Conservation (phyloP, 1,139 yeast species). For the Spencermartinsiella ligniputridi region DNA sequence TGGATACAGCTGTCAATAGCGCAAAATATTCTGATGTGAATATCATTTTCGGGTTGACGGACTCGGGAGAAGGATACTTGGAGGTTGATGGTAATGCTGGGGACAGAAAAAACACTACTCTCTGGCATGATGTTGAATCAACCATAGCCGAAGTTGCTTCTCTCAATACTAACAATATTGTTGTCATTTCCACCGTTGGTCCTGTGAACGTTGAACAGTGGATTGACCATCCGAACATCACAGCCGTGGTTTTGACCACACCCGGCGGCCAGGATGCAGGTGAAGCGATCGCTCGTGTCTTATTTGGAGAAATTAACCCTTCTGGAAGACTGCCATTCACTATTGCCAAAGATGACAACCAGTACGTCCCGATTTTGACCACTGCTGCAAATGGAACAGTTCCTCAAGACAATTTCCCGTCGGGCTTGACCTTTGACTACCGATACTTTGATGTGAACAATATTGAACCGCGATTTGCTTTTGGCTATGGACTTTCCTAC, state of each 20-base stretch:
- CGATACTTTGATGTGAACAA: slow-evolving; percentile 51
- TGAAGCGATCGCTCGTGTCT: slow-evolving; percentile 43
- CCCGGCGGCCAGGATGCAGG: slow-evolving; percentile 58
- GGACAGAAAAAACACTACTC: slow-evolving; percentile 51
- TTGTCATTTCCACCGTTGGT: slow-evolving; percentile 55
- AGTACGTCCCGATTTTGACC: slow-evolving; percentile 49
- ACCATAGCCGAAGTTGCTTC: slow-evolving; percentile 47
- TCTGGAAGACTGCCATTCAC: slow-evolving; percentile 63
- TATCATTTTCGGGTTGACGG: slow-evolving; percentile 47
- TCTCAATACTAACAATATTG: slow-evolving; percentile 50
- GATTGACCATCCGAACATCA: slow-evolving; percentile 55
- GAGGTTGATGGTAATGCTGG: slow-evolving; percentile 54
- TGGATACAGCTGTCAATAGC: slow-evolving; percentile 31
- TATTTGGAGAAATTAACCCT: slow-evolving; percentile 58
- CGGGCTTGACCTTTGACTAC: slow-evolving; percentile 43
- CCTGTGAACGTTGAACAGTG: slow-evolving; percentile 57
- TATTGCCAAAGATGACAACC: slow-evolving; percentile 51
- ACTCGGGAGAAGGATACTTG: slow-evolving; percentile 58
- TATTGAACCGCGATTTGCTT: slow-evolving; percentile 55
- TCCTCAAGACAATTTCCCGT: slow-evolving; percentile 42
- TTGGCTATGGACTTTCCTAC: slow-evolving; percentile 60
- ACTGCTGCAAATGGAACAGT: slow-evolving; percentile 25
- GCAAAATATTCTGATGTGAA: slow-evolving; percentile 49
- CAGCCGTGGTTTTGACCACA: slow-evolving; percentile 51
- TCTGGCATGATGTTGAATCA: slow-evolving; percentile 61